Base-by-base conservation (phyloP, 768 basidiomycete species). In the Lyophyllum atratum region DNA sequence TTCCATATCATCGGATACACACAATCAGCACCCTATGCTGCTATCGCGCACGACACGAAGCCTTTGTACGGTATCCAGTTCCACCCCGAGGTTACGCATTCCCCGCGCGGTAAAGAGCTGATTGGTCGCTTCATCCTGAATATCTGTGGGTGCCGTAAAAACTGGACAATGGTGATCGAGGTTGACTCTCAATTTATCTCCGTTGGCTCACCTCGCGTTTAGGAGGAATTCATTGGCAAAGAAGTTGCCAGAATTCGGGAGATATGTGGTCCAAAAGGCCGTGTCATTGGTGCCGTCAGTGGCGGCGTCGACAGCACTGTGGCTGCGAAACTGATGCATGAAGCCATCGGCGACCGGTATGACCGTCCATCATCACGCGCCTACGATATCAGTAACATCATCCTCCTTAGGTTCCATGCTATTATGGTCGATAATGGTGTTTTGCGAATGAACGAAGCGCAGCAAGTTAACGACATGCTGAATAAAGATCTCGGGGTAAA, bases 391-490 rank as follows among this genome's bases (percentile, higher is more conserved):
- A 47, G 52, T 59, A 53, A 34, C 40, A 54, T 44, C 29, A 25
- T 39, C 47, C 29, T 52, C 43, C 8, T 17, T 65, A 96, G 95
- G 58, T 99, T 99, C 82, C 97, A 96, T 67, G 97, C 95, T 10
- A 97, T 98, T 76, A 95, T 98, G 95, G 97, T 98, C 43, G 96
- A 98, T 74, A 99, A 99, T 67, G 97, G 97, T 55, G 96, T 98
- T 26, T 81, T 99, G 11, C 91, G 97, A 51, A 74, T 90, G 62
- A 89, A 98, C 68, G 97, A 99, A 71, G 95, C 88, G 10, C 68
- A 82, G 52, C 94, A 97, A 71, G 97, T 99, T 15, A 72, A 96
- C 72, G 85, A 89, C 64, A 98, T 96, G 95, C 83, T 99, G 50
- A 92, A 89, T 73, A 84, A 85, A 67, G 85, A 98, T 67, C 86